These are phyloP conservation scores for Trichoderma breve DNA, from an alignment of 2,329 filamentous ascomycete species.

Conservation along the genomic window DNA sequence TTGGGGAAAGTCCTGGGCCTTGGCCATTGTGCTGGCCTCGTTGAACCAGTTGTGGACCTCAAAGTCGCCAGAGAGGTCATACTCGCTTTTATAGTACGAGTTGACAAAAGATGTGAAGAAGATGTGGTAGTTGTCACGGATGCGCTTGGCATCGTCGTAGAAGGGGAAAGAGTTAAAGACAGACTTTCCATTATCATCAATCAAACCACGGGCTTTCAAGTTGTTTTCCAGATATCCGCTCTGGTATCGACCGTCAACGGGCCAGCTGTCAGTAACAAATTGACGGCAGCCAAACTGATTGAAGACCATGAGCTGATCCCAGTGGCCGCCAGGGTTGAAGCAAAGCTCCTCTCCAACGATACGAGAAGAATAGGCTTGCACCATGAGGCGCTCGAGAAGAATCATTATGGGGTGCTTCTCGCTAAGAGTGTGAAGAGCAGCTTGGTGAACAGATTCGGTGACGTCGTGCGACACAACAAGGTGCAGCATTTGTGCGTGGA, in stretches of 20 bases:
- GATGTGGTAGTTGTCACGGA: slow-evolving; percentile 35
- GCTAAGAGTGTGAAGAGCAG: slow-evolving; percentile 46
- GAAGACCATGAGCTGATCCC: slow-evolving; percentile 32
- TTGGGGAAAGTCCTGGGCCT: slow-evolving; percentile 29
- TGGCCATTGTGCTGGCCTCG: slow-evolving; percentile 35
- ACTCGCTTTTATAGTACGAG: slow-evolving; percentile 42
- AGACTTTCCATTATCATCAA: slow-evolving; percentile 35
- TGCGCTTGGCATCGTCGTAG: slow-evolving; percentile 35
- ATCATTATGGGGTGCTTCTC: slow-evolving; percentile 44
- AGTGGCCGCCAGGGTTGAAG: slow-evolving; percentile 30
- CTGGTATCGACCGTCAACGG: slow-evolving; percentile 33
- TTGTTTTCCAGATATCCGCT: slow-evolving; percentile 40
- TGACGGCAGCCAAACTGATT: slow-evolving; percentile 24
- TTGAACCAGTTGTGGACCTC: slow-evolving; percentile 46
- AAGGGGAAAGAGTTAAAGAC: slow-evolving; percentile 39
- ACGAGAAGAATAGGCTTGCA: slow-evolving; percentile 25
- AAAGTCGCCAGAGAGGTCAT: slow-evolving; percentile 34
- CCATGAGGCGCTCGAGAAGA: slow-evolving; percentile 36
- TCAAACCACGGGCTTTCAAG: slow-evolving; percentile 40
- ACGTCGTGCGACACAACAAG: slow-evolving; percentile 44
- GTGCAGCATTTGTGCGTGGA: slow-evolving; percentile 44
- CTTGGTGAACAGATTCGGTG: slow-evolving; percentile 43
- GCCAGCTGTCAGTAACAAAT: slow-evolving; percentile 32
- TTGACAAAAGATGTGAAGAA: slow-evolving; percentile 44
- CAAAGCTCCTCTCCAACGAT: slow-evolving; percentile 25